Conservation (phyloP, 228 moss, liverwort and hornwort species). For the Sphagnum fallax region DNA sequence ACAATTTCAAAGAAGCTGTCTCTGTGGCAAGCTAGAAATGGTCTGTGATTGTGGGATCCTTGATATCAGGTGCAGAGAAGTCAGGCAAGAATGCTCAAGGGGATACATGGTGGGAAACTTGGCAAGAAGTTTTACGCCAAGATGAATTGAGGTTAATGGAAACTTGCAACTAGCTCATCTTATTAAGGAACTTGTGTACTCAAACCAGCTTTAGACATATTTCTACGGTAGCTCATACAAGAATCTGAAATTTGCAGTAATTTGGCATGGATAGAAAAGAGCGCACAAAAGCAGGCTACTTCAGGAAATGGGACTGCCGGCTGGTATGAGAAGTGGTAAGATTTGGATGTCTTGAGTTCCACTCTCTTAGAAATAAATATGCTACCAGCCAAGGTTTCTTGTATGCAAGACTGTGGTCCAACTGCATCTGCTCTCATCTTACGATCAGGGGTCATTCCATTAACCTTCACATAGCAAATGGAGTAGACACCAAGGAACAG, state of each 20-base stretch:
- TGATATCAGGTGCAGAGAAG: conserved; percentile 87
- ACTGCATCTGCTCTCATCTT: background rate
- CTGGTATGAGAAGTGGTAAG: conserved; percentile 98
- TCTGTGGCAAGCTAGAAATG: no score
- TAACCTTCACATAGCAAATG: no score
- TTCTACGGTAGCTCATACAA: background rate
- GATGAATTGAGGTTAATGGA: conserved; percentile 77
- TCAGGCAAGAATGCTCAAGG: conserved; percentile 92
- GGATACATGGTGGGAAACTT: conserved; percentile 99
- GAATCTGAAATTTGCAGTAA: conserved; percentile 36
- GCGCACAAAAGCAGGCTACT: conserved; percentile 97
- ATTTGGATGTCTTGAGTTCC: background rate
- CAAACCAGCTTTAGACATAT: background rate
- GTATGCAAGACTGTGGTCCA: background rate
- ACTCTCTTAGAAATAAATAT: background rate
- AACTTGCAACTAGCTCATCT: background rate
- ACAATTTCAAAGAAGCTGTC: no score
- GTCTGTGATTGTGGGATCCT: background rate
- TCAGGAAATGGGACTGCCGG: conserved; percentile 90
- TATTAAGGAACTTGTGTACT: background rate
- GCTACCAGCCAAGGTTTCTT: background rate
- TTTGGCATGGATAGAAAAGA: conserved; percentile 94
- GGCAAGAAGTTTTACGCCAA: conserved; percentile 88
- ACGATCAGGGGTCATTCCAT: background rate
- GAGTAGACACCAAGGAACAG: no score